Base-by-base conservation (phyloP, 2,329 filamentous ascomycete genomes). In the Claviceps sp. region DNA sequence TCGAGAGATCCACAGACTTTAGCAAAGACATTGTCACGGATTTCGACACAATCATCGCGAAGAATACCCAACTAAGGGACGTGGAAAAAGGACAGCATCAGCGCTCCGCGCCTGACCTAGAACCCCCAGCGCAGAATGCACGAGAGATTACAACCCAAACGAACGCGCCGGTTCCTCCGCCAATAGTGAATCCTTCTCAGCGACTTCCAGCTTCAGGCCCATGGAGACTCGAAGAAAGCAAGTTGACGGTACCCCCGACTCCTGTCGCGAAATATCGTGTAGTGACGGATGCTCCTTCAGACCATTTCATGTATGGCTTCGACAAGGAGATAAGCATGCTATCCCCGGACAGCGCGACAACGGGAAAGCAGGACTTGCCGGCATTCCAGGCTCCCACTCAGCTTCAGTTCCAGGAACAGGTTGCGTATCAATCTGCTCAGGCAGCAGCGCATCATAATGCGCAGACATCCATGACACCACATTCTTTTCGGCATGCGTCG, bases 201-300 rank as follows among this genome's bases (percentile, higher is more conserved):
- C 67, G 60, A 30, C 64, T 74, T 3, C 69, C 70, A 26, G 70
- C 69, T 1, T 63, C 66, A n/a, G 72, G 70, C 0, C 67, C 67
- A 18, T 81, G 77, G 77, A 76, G 72, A 48, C 62, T 77, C 5
- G 70, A 79, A 55, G 76, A 79, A 62, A 80, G 77, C 9, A 70
- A 76, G 53, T 65, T 81, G 38, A 64, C 71, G 1, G 71, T 76
- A 55, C 78, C 78, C 26, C 66, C 79, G 18, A 64, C 69, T 50
- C 52, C 55, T 3, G 60, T 66, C 2, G 58, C 61, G 9, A 64
- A 63, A 50, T 66, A 67, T 48, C 64, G 67, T 20, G 59, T 66
- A 22, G 64, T 61, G 18, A 64, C 64, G 2, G 59, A 58, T 18
- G 55, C 55, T 47, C 61, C 63, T 2, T 68, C 65, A 44, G 63